A percentile compares a stretch with the other conserved stretches of the same genome.
These are phyloP conservation scores for Cutaneotrichosporon cutaneum DNA, from an alignment of 1,284 basidiomycete genomes.

Conservation along the genomic window DNA sequence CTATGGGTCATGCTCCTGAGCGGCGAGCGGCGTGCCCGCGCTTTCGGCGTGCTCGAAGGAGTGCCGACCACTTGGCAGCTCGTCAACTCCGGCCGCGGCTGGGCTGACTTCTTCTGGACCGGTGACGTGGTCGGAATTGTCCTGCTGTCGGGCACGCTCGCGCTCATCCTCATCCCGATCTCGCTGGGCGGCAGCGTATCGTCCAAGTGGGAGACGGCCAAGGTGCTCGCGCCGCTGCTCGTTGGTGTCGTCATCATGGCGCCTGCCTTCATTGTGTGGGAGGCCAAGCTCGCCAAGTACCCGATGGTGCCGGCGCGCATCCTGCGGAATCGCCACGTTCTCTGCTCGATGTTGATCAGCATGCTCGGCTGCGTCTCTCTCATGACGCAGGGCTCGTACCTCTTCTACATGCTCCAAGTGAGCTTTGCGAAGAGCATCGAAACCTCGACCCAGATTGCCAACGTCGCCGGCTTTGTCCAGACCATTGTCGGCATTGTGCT, in stretches of 20 bases:
- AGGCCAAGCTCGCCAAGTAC: slow-evolving; percentile 37
- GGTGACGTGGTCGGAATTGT: slow-evolving; percentile 51
- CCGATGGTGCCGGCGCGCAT: slow-evolving; percentile 44
- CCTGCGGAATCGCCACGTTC: slow-evolving; percentile 43
- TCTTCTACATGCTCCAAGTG: slow-evolving; percentile 49
- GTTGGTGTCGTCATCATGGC: slow-evolving; percentile 38
- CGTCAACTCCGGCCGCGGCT: not conserved
- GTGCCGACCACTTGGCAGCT: slow-evolving; percentile 35
- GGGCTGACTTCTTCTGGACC: slow-evolving; percentile 49
- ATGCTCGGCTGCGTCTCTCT: slow-evolving; percentile 47
- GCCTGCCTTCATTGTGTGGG: slow-evolving; percentile 51
- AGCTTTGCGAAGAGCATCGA: slow-evolving; percentile 44
- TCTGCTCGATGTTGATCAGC: slow-evolving; percentile 40
- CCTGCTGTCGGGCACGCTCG: slow-evolving; percentile 29
- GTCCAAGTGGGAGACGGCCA: slow-evolving; percentile 40
- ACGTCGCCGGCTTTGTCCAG: slow-evolving; percentile 51
- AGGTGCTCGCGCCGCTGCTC: slow-evolving; percentile 49
- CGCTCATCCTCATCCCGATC: slow-evolving; percentile 46
- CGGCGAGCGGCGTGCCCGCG: not conserved
- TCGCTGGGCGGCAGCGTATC: slow-evolving; percentile 45
- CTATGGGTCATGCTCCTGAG: slow-evolving; percentile 26
- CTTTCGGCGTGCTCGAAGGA: slow-evolving; percentile 32
- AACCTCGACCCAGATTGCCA: slow-evolving; percentile 42
- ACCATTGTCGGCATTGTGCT: slow-evolving; percentile 45
- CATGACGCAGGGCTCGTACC: slow-evolving; percentile 48